Base-by-base conservation (phyloP, 2,329 filamentous ascomycete species). In the Cladophialophora chaetospira region DNA sequence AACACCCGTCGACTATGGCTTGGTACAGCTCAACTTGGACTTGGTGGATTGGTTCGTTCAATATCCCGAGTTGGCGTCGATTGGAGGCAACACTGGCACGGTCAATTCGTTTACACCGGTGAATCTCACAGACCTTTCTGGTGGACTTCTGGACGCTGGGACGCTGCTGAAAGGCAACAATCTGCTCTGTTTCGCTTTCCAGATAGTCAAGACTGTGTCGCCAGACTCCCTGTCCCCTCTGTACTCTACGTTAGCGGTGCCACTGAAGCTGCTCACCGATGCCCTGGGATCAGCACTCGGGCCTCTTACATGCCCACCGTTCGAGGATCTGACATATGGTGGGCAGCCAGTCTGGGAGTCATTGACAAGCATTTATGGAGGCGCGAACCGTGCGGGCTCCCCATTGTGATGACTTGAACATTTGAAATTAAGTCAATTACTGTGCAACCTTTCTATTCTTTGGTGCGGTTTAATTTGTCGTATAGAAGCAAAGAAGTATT, bases 11-110 rank as follows among this genome's bases (percentile, higher is more conserved):
- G 13, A 35, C 33, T 35, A 35, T 6, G 11, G 11, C 33, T 15
- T 35, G 33, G 33, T 35, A 15, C 33, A 35, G 13, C 5, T 35
- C 3, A 35, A 35, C 33, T 15, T 35, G 17, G 13, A 35, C 13
- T 15, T 35, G 11, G 17, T 35, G 5, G 8, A 11, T 15, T 35
- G 33, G 33, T 4, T 35, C 33, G 4, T 35, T 11, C 5, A n/a
- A 15, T 15, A 15, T 11, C 33, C 5, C 17, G 8, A n/a, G 13
- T 15, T 80, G 13, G 69, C 63, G 51, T 69, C 71, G 57, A 73
- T 83, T 13, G 81, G 81, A 8, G 81, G 81, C 8, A 83, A 83
- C 13, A 35, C 33, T 11, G 17, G 33, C 17, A 35, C 3, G 13
- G 33, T n/a, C 33, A 35, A 15, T 35, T 3, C 33, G 5, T 35